Conservation (phyloP, 306 rosid genomes). For the Prunus mume region DNA sequence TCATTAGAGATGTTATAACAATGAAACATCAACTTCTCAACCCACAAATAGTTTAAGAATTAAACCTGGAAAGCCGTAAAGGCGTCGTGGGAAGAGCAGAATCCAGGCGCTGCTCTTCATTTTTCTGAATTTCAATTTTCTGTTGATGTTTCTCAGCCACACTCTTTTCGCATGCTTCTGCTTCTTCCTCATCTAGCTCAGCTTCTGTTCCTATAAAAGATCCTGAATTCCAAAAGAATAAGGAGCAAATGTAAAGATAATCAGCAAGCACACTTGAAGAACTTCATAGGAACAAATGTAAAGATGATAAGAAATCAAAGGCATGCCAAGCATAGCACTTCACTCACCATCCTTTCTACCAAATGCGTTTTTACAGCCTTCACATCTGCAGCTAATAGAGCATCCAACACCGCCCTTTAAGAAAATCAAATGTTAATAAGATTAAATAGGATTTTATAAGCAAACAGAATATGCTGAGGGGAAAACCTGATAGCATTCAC, state of each 20-base stretch:
- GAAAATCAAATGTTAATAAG: constrained; percentile 36
- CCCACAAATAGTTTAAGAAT: constrained; percentile 18
- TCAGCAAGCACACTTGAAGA: neutral
- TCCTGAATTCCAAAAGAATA: constrained; percentile 41
- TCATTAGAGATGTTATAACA: constrained; percentile 14
- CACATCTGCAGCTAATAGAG: constrained; percentile 77
- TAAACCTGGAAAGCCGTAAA: constrained; percentile 57
- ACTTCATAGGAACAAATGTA: neutral
- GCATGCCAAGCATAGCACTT: neutral
- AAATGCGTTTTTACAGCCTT: constrained; percentile 75
- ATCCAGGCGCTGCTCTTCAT: constrained; percentile 51
- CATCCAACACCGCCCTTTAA: constrained; percentile 89
- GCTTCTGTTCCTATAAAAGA: constrained; percentile 46
- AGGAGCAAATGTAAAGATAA: neutral
- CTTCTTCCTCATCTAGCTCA: constrained; percentile 71
- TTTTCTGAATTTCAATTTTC: constrained; percentile 45
- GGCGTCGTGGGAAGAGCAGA: constrained; percentile 60
- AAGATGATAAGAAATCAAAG: neutral
- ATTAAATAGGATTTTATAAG: constrained; percentile 10
- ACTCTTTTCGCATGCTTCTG: constrained; percentile 49
- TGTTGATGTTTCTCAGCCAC: constrained; percentile 44
- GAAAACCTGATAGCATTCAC: constrained; percentile 88
- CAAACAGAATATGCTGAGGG: constrained; percentile 11
- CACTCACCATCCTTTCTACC: constrained; percentile 88
- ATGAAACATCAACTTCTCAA: constrained; percentile 12